A percentile compares a stretch with the other conserved stretches of the same genome.
Conservation (phyloP, 371 early-diverging fungal species). For the Zychaea mexicana region DNA sequence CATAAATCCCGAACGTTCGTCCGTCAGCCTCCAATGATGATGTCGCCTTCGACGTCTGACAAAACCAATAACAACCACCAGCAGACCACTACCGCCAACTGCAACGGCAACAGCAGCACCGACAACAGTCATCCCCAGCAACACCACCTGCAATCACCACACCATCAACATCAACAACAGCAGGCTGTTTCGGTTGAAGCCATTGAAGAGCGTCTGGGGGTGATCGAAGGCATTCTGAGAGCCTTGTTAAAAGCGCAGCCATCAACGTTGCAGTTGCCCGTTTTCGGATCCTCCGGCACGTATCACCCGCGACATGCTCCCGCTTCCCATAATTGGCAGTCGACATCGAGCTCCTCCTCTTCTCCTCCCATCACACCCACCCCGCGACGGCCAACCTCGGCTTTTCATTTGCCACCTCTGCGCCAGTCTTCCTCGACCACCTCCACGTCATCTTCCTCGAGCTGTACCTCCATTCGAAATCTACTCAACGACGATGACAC, state of each 20-base stretch:
- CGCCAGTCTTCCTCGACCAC: constrained; percentile 19
- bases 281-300: constrained; percentile 18
- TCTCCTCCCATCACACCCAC: constrained; percentile 16
- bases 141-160: neutral
- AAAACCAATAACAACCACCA: neutral
- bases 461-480: constrained; percentile 31
- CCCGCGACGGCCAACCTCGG: constrained; percentile 16
- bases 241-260: constrained; percentile 23
- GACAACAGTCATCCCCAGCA: neutral
- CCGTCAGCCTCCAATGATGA: constrained; percentile 4
- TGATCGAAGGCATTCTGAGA: constrained; percentile 43
- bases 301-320: constrained; percentile 26
- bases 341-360: constrained; percentile 5
- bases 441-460: constrained; percentile 28
- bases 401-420: constrained; percentile 19
- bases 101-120: neutral
- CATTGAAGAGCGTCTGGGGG: constrained; percentile 40
- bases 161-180: constrained; percentile 6
- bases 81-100: neutral
- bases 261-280: constrained; percentile 7
- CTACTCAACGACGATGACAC: constrained; percentile 31
- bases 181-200: constrained; percentile 26
- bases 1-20: constrained; percentile 20
- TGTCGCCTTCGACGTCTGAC: neutral
- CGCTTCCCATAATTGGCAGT: constrained; percentile 20